Base-by-base conservation (phyloP, 805 yeast species). In the Metschnikowia chrysomelidarum region DNA sequence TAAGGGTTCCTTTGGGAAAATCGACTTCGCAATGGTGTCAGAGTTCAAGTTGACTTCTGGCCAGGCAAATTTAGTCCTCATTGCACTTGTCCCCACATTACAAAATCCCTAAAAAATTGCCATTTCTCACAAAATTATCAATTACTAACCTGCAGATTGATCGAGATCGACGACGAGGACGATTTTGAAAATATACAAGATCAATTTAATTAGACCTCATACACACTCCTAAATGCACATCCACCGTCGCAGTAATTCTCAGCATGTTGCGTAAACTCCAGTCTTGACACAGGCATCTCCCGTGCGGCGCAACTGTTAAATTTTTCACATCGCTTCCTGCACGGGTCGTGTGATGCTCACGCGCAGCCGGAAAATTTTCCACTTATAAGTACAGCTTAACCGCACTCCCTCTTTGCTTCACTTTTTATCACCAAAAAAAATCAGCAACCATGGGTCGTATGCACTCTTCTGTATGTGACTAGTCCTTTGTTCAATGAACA, bases 391-490 rank as follows among this genome's bases (percentile, higher is more conserved):
- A 43, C 43, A 42, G 33, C 32, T 39, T 21, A 29, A 19, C 20
- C n/a, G n/a, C 20, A 19, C 22, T 27, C 38, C 34, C 27, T 14
- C 22, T 28, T 17, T 7, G 19, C 33, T 32, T 38, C 31, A 31
- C 32, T 34, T 39, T 19, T 28, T 30, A 29, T 23, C 32, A 38
- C 41, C 42, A 39, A 51, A 42, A 63, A 56, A 59, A 65, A 69
- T 60, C 70, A 68, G 63, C 73, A 80, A 85, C 78, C 71, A 91
- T 91, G 98, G 98, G 95, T 89, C 96, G 98, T 79, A 82, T 91
- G 89, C 98, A 91, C 87, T 85, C 96, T 76, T 76, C 85, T 72
- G 94, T 85, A 84, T 78, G 94, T 84, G 71, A 49, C 46, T 41
- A 30, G 32, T 26, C 36, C 34, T 30, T 26, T 32, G 32, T 25